phyloP scores from a whole-genome alignment of 2,329 filamentous ascomycete species.

The Ophiostoma quercus region DNA sequence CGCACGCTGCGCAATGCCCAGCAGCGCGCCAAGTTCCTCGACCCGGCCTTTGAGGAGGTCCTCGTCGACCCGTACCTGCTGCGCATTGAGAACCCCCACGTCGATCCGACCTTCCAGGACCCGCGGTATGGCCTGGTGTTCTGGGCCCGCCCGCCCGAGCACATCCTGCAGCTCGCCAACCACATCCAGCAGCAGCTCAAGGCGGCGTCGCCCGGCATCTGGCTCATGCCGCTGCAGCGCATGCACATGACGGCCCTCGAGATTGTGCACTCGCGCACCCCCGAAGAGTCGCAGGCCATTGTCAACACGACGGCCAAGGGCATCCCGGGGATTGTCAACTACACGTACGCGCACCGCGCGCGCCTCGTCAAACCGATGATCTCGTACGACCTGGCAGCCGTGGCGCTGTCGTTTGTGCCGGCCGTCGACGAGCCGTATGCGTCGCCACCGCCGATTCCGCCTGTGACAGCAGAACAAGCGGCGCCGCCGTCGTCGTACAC shows the following conservation, averaged over 20 bases:
- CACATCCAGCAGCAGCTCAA: constrained; percentile 63
- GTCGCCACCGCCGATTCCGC: constrained; percentile 40
- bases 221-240: constrained; percentile 74
- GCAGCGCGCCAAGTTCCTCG: constrained; percentile 68
- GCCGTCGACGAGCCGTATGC: constrained; percentile 56
- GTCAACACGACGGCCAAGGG: constrained; percentile 50
- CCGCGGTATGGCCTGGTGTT: constrained; percentile 77
- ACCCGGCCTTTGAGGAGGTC: constrained; percentile 62
- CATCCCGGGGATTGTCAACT: constrained; percentile 57
- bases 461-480: constrained; percentile 30
- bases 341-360: constrained; percentile 57
- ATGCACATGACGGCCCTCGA: constrained; percentile 86
- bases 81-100: constrained; percentile 58
- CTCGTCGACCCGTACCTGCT: constrained; percentile 70
- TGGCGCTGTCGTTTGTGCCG: constrained; percentile 83
- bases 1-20: constrained; percentile 69
- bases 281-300: constrained; percentile 60
- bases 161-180: constrained; percentile 61
- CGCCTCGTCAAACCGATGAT: constrained; percentile 77
- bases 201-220: constrained; percentile 59
- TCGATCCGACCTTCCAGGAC: constrained; percentile 67
- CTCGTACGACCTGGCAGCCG: constrained; percentile 76
- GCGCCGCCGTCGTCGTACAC: constrained; percentile 60
- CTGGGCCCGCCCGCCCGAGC: constrained; percentile 76
- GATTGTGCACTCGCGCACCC: constrained; percentile 71